Conservation (phyloP, 2,329 filamentous ascomycete genomes). For the Fusarium udum region DNA sequence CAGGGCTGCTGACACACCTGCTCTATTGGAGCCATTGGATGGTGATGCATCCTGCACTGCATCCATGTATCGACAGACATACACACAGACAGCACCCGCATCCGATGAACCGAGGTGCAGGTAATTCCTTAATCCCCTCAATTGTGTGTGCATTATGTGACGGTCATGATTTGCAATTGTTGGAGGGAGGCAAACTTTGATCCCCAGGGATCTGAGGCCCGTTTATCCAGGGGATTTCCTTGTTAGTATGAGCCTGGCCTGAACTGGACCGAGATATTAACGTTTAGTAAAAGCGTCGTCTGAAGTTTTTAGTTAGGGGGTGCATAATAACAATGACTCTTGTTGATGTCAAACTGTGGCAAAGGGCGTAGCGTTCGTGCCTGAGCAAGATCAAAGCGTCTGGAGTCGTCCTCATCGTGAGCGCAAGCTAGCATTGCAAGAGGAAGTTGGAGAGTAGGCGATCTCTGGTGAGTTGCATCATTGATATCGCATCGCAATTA, state of each 20-base stretch:
- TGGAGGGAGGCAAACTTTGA: slow-evolving; percentile 2
- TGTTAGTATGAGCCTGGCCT: slow-evolving; percentile 1
- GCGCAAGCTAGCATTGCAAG: not conserved
- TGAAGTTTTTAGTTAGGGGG: slow-evolving; percentile 15
- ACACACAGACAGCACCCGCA: not conserved
- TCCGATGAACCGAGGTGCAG: slow-evolving; percentile 21
- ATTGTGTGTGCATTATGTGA: not conserved
- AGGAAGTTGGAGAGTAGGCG: not conserved
- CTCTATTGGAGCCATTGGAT: slow-evolving; percentile 16
- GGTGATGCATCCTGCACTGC: slow-evolving; percentile 8
- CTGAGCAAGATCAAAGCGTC: slow-evolving; percentile 26
- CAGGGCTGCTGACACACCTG: slow-evolving; percentile 27
- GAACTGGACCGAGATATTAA: not conserved
- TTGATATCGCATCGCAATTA: slow-evolving; percentile 1
- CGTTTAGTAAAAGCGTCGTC: not conserved
- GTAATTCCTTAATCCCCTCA: not conserved
- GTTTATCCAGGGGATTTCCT: slow-evolving; percentile 20
- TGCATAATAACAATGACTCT: slow-evolving; percentile 28
- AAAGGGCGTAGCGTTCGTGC: slow-evolving; percentile 11
- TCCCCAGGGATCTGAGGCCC: not conserved
- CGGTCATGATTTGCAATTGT: slow-evolving; percentile 2
- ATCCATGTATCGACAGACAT: slow-evolving; percentile 1
- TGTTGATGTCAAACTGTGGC: slow-evolving; percentile 23
- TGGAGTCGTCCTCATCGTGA: not conserved
- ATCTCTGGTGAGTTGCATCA: slow-evolving; percentile 17